phyloP scores from a whole-genome alignment of 345 rosid genomes.

The Viola odorata region DNA sequence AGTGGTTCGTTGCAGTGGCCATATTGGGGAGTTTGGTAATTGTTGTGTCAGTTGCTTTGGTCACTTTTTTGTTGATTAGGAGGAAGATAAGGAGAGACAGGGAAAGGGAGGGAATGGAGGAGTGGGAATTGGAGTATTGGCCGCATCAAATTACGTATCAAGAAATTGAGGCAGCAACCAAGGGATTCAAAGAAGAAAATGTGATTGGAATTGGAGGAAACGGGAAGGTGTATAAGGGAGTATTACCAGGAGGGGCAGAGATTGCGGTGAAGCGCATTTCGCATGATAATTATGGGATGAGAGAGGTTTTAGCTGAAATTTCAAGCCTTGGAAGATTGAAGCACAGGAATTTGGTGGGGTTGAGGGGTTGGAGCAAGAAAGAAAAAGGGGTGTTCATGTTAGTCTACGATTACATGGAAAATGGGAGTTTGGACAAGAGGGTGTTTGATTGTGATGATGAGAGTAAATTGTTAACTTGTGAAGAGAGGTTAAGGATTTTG shows the following conservation, averaged over 20 bases:
- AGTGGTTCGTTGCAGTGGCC: conserved; percentile 47
- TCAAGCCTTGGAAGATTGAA: conserved; percentile 69
- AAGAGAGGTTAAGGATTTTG: conserved; percentile 48
- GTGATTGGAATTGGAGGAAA: conserved; percentile 73
- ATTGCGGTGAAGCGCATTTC: conserved; percentile 70
- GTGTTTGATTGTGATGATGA: conserved; percentile 44
- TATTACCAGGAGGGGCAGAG: conserved; percentile 49
- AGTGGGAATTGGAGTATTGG: conserved; percentile 93
- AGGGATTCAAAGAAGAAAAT: conserved; percentile 55
- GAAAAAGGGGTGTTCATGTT: conserved; percentile 65
- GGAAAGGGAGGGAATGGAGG: conserved; percentile 63
- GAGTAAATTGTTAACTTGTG: conserved; percentile 31
- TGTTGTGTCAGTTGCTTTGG: conserved; percentile 23
- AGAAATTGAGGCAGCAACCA: conserved; percentile 57
- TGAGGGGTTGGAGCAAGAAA: conserved; percentile 82
- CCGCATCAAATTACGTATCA: conserved; percentile 56
- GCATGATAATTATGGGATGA: conserved; percentile 59
- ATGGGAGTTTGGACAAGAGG: conserved; percentile 63
- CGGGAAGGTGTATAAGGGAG: conserved; percentile 74
- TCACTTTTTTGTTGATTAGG: conserved; percentile 32
- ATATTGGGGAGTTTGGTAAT: conserved; percentile 33
- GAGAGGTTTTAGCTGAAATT: conserved; percentile 67
- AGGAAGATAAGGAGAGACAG: conserved; percentile 39
- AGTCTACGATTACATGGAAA: conserved; percentile 76
- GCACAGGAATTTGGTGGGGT: conserved; percentile 57